Percentiles rank a stretch among this genome's conserved stretches.
Conservation (phyloP, 306 rosid genomes). For the Purshia tridentata region DNA sequence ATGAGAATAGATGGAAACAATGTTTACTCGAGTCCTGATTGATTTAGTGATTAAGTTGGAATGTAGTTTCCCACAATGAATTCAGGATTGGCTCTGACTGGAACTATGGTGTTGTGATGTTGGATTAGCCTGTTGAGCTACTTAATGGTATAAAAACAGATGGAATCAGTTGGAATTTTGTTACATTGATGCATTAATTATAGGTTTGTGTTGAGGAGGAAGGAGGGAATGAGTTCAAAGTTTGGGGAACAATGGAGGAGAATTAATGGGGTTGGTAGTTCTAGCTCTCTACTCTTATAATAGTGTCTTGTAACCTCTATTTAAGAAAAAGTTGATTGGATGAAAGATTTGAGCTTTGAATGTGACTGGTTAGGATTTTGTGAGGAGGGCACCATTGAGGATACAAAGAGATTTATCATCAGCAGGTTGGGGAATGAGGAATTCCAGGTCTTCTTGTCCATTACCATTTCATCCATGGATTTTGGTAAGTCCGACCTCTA, state of each 20-base stretch:
- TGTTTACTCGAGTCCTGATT: not conserved
- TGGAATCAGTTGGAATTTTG: not conserved
- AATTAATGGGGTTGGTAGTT: not conserved
- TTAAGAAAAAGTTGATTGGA: not conserved
- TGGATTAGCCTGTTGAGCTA: not conserved
- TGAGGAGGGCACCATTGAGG: not conserved
- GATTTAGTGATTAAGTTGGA: not conserved
- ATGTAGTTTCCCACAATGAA: not conserved
- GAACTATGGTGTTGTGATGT: not conserved
- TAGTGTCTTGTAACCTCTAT: not conserved
- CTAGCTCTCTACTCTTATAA: not conserved
- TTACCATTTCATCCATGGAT: not conserved
- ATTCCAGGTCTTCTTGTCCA: not conserved
- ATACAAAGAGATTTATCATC: not conserved
- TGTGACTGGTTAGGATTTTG: not conserved
- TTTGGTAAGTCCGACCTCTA: not conserved
- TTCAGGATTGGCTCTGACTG: no score
- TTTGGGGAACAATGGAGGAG: not conserved
- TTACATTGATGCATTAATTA: not conserved
- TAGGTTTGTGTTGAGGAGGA: not conserved
- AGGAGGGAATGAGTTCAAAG: not conserved
- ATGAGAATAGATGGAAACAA: not conserved
- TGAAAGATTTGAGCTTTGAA: not conserved
- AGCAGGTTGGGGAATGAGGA: not conserved
- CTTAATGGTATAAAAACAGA: not conserved